A percentile compares a stretch with the other conserved stretches of the same genome.
These are phyloP conservation scores for Botrytis deweyae DNA, from an alignment of 2,329 filamentous ascomycete species.

Conservation along the genomic window DNA sequence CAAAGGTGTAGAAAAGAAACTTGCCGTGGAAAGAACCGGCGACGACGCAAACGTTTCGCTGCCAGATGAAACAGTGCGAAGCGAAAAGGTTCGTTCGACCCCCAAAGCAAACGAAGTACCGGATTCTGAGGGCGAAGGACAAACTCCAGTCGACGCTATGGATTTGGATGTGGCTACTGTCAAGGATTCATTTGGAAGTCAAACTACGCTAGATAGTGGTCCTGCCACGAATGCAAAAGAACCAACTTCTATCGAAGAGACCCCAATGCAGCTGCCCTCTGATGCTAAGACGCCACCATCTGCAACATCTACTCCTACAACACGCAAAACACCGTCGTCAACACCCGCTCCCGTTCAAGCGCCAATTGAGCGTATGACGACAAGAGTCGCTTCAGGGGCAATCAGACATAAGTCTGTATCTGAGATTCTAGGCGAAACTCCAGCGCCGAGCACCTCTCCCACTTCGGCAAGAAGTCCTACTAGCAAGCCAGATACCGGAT, in stretches of 20 bases:
- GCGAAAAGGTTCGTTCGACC: conserved; percentile 18
- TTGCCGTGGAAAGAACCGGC: not conserved
- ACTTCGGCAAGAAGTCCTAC: conserved; percentile 25
- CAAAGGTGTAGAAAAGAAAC: conserved; percentile 15
- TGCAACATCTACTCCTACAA: conserved; percentile 27
- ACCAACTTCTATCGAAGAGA: not conserved
- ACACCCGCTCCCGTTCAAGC: conserved; percentile 30
- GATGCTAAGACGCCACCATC: conserved; percentile 26
- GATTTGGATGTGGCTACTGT: conserved; percentile 34
- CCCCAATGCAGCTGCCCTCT: conserved; percentile 9
- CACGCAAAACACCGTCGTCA: conserved; percentile 33
- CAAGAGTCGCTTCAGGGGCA: conserved; percentile 67
- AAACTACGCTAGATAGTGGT: conserved; percentile 22
- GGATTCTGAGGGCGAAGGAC: conserved; percentile 35
- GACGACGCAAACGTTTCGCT: not conserved
- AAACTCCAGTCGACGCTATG: conserved; percentile 34
- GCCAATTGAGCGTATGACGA: conserved; percentile 59
- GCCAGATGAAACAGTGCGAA: conserved; percentile 22
- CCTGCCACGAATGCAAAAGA: not conserved
- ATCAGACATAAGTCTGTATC: conserved; percentile 71
- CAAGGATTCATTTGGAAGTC: conserved; percentile 36
- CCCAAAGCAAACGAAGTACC: conserved; percentile 29
- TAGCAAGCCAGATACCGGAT: conserved; percentile 28
- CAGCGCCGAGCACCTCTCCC: conserved; percentile 41
- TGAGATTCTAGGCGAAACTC: conserved; percentile 65